Percentiles rank a stretch among this genome's conserved stretches.
Evolutionary conservation across 1,284 basidiomycete species (phyloP).

Genomic region (Cutaneotrichosporon cyanovorans): DNA sequence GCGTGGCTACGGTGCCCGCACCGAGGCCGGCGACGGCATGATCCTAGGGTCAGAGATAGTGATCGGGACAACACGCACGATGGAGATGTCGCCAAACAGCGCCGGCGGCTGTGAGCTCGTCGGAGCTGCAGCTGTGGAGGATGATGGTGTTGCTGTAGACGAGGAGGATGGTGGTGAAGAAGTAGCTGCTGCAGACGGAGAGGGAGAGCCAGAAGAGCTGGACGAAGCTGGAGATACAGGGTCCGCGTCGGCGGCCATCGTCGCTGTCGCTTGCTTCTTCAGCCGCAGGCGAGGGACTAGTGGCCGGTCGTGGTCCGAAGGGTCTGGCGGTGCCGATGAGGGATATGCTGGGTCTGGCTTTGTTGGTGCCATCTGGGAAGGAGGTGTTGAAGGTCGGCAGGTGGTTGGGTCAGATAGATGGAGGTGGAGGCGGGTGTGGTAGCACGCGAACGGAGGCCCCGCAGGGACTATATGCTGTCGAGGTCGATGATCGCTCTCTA

Average conservation of each 20-base stretch:
- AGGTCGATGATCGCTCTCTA: too few species aligned
- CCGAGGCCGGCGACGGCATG: constrained; percentile 91
- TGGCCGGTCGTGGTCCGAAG: not conserved
- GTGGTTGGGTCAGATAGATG: not conserved
- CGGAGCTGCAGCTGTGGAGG: not conserved
- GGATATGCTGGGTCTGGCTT: not conserved
- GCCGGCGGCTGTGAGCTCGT: constrained; percentile 20
- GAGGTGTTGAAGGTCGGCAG: too few species aligned
- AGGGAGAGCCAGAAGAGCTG: not conserved
- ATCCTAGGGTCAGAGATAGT: constrained; percentile 48
- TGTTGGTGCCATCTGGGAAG: not conserved
- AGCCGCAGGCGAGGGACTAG: too few species aligned
- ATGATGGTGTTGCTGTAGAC: not conserved
- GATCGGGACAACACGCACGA: constrained; percentile 24
- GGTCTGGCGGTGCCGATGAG: not conserved
- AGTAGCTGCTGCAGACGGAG: not conserved
- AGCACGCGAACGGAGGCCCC: not conserved
- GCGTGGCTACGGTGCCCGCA: constrained; percentile 83
- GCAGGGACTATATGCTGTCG: not conserved
- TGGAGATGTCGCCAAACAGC: constrained; percentile 42
- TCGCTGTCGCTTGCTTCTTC: too few species aligned
- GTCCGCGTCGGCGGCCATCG: too few species aligned
- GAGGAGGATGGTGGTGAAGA: not conserved
- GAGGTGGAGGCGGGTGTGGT: not conserved
- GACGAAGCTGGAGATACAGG: too few species aligned